Evolutionary conservation across 1,284 basidiomycete genomes (phyloP), one percentile per base, ranked within the genome.

Genomic region (Sphaerobolus stellatus): DNA sequence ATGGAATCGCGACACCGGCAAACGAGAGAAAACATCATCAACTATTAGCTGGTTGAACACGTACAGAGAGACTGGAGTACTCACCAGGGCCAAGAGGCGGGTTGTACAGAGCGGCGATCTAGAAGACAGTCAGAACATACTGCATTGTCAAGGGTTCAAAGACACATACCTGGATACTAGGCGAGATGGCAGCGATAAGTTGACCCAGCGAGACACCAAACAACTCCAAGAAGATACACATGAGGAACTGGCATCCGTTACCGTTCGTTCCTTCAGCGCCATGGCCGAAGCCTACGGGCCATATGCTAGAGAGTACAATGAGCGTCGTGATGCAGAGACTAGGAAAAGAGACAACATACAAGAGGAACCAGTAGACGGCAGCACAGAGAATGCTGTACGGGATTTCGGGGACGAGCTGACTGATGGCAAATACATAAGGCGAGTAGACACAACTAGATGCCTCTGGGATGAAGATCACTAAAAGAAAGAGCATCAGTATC

Each of bases 1-100:
- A 88, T 0, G 91, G 90, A 51, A 92, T 83, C 2, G 88, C 86
- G 30, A 94, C 90, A 72, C 93, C 90, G 58, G 87, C 89, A 78
- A 92, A 88, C n/a, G 86, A 11, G 78, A 71, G 54, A 91, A 79
- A 41, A 88, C 74, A 11, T 52, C 8, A 1, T 4, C 41, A 9
- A 2, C 8, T 16, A 27, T 7, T 18, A 18, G 30, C 11, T n/a
- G n/a, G n/a, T n/a, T n/a, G 48, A 38, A n/a, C 13, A 14, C 20
- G 9, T 9, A 9, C 13, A 44, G 9, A 9, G 13, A 44, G 9
- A 14, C 41, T 22, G 5, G n/a, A 13, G n/a, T 2, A 14, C 40
- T 24, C 27, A 52, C 50, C 14, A 44, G 92, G 75, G 43, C 79
- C 76, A 48, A 93, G 59, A 75, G 89, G 91, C 5, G 92, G 88